A percentile compares a stretch with the other conserved stretches of the same genome.
Evolutionary conservation across 106 monocot species (phyloP).

Genomic region (Allium sativum): DNA sequence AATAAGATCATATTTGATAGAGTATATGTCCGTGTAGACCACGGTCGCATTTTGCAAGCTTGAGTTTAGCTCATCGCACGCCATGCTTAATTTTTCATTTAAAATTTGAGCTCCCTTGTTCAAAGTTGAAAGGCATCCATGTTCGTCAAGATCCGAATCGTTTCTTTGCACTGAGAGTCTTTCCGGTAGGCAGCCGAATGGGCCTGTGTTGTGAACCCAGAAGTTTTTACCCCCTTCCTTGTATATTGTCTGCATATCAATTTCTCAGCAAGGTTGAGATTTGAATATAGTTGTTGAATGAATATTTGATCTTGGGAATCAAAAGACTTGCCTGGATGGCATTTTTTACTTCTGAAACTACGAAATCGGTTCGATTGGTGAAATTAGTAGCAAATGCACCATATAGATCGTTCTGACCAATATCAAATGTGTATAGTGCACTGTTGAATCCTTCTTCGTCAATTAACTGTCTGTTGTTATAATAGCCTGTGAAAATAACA

Average conservation of each 20-base stretch:
- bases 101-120: slow-evolving; percentile 50
- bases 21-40: slow-evolving; percentile 51
- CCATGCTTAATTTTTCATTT: slow-evolving; percentile 26
- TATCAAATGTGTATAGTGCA: slow-evolving; percentile 60
- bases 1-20: slow-evolving; percentile 58
- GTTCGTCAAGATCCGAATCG: slow-evolving; percentile 27
- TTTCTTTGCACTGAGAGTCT: slow-evolving; percentile 33
- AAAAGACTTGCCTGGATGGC: slow-evolving; percentile 38
- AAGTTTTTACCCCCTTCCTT: slow-evolving; percentile 47
- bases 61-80: slow-evolving; percentile 27
- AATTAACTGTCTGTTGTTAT: neutral
- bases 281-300: neutral
- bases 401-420: slow-evolving; percentile 76
- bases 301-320: neutral
- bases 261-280: neutral
- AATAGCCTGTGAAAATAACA: no score
- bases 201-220: slow-evolving; percentile 63
- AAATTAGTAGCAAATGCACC: slow-evolving; percentile 18
- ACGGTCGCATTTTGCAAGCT: slow-evolving; percentile 41
- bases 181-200: slow-evolving; percentile 68
- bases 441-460: slow-evolving; percentile 44
- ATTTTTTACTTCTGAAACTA: slow-evolving; percentile 42
- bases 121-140: slow-evolving; percentile 46
- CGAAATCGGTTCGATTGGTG: slow-evolving; percentile 23
- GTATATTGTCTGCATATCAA: slow-evolving; percentile 36